Percentiles rank a stretch among this genome's conserved stretches.
Evolutionary conservation across 805 yeast genomes (phyloP).

Genomic region (Barnettozyma californica): DNA sequence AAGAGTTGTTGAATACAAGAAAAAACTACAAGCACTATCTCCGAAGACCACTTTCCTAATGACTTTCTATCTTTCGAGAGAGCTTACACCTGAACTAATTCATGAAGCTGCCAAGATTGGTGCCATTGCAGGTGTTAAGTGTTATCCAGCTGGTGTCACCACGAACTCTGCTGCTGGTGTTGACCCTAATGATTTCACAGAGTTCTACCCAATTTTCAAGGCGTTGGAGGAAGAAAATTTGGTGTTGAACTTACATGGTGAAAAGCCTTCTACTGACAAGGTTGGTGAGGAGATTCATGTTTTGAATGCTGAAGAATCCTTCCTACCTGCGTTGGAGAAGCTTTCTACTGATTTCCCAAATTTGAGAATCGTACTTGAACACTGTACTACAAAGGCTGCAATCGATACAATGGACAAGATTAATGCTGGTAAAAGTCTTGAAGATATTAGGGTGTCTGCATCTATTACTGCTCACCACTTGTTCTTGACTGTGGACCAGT

Average conservation of each 20-base stretch:
- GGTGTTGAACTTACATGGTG: constrained; percentile 91
- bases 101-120: constrained; percentile 67
- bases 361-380: constrained; percentile 83
- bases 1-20: constrained; percentile 65
- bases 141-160: constrained; percentile 99
- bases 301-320: constrained; percentile 88
- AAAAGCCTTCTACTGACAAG: constrained; percentile 66
- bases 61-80: constrained; percentile 79
- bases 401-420: constrained; percentile 68
- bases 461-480: constrained; percentile 96
- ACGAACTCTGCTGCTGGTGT: constrained; percentile 92
- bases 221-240: constrained; percentile 78
- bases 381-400: constrained; percentile 91
- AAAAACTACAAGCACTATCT: constrained; percentile 54
- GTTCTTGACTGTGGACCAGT: constrained; percentile 79
- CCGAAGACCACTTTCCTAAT: constrained; percentile 85
- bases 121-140: constrained; percentile 82
- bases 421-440: constrained; percentile 35
- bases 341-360: constrained; percentile 81
- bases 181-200: constrained; percentile 84
- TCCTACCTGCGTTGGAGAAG: constrained; percentile 80
- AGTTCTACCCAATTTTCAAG: constrained; percentile 83
- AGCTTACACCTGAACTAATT: constrained; percentile 81
- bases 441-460: constrained; percentile 70
- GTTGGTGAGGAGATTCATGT: constrained; percentile 72